Base-by-base conservation (phyloP, 306 rosid genomes). In the Sechiopsis laciniata region DNA sequence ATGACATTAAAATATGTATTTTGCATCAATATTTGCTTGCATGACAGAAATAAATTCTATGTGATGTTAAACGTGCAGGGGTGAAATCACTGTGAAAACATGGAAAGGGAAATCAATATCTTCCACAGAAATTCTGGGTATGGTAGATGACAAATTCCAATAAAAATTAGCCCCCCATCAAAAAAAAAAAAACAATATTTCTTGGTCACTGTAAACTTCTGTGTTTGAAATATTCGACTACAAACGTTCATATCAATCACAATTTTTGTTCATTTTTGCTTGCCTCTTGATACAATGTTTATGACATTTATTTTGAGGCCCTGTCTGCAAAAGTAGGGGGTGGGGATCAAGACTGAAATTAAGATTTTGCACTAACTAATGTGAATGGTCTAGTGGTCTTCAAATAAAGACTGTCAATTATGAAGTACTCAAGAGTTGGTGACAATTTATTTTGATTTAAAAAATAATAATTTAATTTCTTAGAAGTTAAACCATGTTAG, bases 31-130 rank as follows among this genome's bases (percentile, higher is more conserved):
- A n/a, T 5, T 55, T 55, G 13, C 1, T 55, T 19, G 13, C 60
- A 2, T 10, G 24, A 6, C 21, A 8, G 26, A 55, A 55, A 8
- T n/a, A 67, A 3, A n/a, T n/a, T n/a, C n/a, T 65, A 8, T 67
- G 55, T 40, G 42, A 68, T 68, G 55, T 48, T 46, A 14, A 46
- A 68, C 73, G 3, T 68, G 40, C 73, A 69, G 57, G 73, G 58
- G 58, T 13, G 57, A 68, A 11, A 0, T 20, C 8, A 42, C 16
- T 37, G 52, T 42, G 54, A 19, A 19, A 45, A 8, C 5, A 66
- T 17, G 11, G 73, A 40, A 8, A 64, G 19, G 72, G 55, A 46
- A 67, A 67, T 45, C 72, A 45, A 67, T 67, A 19, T 65, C 53
- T 64, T 40, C n/a, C 5, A 19, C 53, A 40, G 55, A 12, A 67